Base-by-base conservation (phyloP, 2,329 filamentous ascomycete genomes). In the Stagonosporopsis rhizophila region DNA sequence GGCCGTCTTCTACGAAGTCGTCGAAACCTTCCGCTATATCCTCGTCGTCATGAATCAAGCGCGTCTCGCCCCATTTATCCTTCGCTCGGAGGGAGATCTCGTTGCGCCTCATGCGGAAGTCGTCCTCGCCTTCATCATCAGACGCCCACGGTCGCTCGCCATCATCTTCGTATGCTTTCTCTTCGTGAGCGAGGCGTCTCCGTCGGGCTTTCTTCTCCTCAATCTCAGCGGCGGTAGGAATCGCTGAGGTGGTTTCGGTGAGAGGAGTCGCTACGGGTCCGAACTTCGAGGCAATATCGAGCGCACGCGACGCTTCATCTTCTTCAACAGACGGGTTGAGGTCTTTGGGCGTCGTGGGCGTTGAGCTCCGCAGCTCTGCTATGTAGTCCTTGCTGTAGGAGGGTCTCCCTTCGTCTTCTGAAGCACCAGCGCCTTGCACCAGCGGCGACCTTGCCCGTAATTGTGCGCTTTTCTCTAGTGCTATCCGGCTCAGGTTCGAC, bases 21-120 rank as follows among this genome's bases (percentile, higher is more conserved):
- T 98, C 94, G 66, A 96, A 98, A 0, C 92, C 93, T 77, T 98
- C 95, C 34, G 90, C 91, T 0, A 97, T 84, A 69, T 98, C 92
- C 72, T 98, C 94, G 66, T 98, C 94, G 30, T 97, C 92, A 38
- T 83, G 85, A 6, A 92, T 84, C 2, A 98, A 83, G 1, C 94
- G 85, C 6, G 89, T 90, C 59, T 92, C 79, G 4, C 70, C 84
- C 30, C 86, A 84, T 62, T 89, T 86, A 66, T 88, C 86, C 61
- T 86, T 85, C 17, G 79, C 77, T 47, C 81, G 78, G 2, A 83
- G 71, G 1, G 85, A 77, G 56, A 82, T 80, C 52, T 82, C 78
- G 47, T 73, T 69, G 40, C 61, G 69, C 27, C 65, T 68, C 58
- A 57, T 73, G 19, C 78, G 75, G 41, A 73, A 72, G 37, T 79